Conservation (phyloP, 495 filamentous ascomycete species). For the Penicillium nucicola region DNA sequence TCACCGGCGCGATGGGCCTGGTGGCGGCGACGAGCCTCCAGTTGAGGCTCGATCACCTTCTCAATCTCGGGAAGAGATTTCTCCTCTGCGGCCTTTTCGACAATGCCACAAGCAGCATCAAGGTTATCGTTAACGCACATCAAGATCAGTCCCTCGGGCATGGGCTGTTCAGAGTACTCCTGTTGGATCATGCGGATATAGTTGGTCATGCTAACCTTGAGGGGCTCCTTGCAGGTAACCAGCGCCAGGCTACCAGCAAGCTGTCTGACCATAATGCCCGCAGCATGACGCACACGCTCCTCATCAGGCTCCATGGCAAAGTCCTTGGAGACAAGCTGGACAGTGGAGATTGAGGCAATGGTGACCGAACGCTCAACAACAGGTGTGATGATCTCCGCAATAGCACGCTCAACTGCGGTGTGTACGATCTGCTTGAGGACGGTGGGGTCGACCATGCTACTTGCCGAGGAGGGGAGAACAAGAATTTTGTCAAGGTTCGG, state of each 20-base stretch:
- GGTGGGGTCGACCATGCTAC: constrained; percentile 64
- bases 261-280: constrained; percentile 87
- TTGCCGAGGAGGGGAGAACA: constrained; percentile 70
- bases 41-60: constrained; percentile 73
- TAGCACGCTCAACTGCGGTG: constrained; percentile 77
- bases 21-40: constrained; percentile 72
- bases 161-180: constrained; percentile 66
- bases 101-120: constrained; percentile 84
- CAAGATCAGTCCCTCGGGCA: constrained; percentile 83
- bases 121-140: constrained; percentile 99
- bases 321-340: constrained; percentile 91
- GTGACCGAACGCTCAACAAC: constrained; percentile 97
- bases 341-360: constrained; percentile 92
- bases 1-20: constrained; percentile 68
- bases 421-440: constrained; percentile 79
- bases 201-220: constrained; percentile 93
- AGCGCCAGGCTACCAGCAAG: constrained; percentile 89
- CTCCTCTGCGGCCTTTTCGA: constrained; percentile 91
- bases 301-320: constrained; percentile 92
- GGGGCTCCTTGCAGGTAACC: constrained; percentile 96
- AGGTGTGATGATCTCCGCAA: constrained; percentile 92
- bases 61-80: constrained; percentile 92
- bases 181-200: constrained; percentile 80
- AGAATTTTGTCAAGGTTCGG: constrained; percentile 75
- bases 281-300: constrained; percentile 75